A percentile compares a stretch with the other conserved stretches of the same genome.
These are phyloP conservation scores for Pleurozium schreberi DNA, from an alignment of 225 moss, liverwort and hornwort genomes.

Conservation along the genomic window DNA sequence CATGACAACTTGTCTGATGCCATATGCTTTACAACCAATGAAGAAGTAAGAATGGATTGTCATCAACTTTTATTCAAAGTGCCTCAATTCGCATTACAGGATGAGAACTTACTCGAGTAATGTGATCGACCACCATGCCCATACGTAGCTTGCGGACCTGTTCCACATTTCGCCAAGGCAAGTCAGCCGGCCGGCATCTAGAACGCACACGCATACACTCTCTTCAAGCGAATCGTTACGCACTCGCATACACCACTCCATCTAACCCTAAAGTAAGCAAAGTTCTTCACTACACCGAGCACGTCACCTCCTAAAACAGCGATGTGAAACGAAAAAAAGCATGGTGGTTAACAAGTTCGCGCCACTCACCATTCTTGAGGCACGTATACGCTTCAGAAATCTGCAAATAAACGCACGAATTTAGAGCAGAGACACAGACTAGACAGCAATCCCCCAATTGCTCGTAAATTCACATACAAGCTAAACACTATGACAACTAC, in stretches of 20 bases:
- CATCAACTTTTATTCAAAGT: neutral
- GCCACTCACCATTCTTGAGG: constrained; percentile 29
- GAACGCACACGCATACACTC: neutral
- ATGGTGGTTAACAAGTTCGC: neutral
- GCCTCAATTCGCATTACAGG: neutral
- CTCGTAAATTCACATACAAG: neutral
- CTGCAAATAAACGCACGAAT: neutral
- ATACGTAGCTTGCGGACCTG: constrained; percentile 28
- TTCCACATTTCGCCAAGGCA: neutral
- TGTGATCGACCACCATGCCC: constrained; percentile 33
- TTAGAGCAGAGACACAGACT: neutral
- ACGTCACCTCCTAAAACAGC: neutral
- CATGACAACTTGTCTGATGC: neutral
- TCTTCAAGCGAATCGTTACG: neutral
- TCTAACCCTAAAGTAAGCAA: neutral
- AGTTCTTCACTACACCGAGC: neutral
- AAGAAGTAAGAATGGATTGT: neutral
- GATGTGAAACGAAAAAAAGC: neutral
- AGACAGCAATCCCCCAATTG: neutral
- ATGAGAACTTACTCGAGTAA: constrained; percentile 19
- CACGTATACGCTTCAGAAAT: constrained; percentile 44
- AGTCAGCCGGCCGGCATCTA: neutral
- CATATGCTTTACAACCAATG: neutral
- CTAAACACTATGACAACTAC: neutral
- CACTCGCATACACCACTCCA: neutral